Evolutionary conservation across 352 stramenopile species (phyloP), one percentile per base, ranked within the genome.

Genomic region (Globisporangium takayamanum): DNA sequence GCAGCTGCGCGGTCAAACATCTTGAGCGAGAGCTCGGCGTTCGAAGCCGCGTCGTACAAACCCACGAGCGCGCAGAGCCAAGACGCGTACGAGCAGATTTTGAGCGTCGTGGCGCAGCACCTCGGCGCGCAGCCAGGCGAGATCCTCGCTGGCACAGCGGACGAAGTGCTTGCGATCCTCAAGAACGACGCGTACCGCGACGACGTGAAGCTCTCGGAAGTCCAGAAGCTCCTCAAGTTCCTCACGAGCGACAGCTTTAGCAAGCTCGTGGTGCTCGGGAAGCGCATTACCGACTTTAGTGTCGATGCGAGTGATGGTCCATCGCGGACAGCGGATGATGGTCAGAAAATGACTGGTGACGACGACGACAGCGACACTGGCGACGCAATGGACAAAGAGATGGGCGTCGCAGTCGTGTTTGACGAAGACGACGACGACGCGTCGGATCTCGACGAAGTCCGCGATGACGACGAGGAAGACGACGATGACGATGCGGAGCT

Each of bases 341-440:
- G 8, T 70, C 62, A 22, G 65, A 66, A 0, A 69, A 70, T 10
- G 25, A 56, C 30, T 14, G 54, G 30, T n/a, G 69, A 67, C 1
- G 70, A 66, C 44, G 63, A 39, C n/a, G 80, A 76, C 15, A 74
- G 64, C 42, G 76, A 96, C 41, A 78, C 81, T 37, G 71, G 64
- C 42, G 76, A 96, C 39, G 80, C 81, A 39, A 72, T 99, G 52
- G 96, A 99, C 61, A 97, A 98, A 63, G 95, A 99, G 68, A 98
- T 98, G 92, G 96, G 95, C 50, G 96, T 99, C 46, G 95, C 96
- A 0, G 97, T 99, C 15, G 92, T 99, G 0, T 99, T 99, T 76
- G 96, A 99, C 60, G 92, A 98, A 64, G 96, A 98, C 41, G 96
- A 98, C 11, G 95, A 96, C 41, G 87, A 96, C 30, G 90, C 95